A percentile compares a stretch with the other conserved stretches of the same genome.
Evolutionary conservation across 805 yeast genomes (phyloP).

Genomic region (Priceomyces carsonii): DNA sequence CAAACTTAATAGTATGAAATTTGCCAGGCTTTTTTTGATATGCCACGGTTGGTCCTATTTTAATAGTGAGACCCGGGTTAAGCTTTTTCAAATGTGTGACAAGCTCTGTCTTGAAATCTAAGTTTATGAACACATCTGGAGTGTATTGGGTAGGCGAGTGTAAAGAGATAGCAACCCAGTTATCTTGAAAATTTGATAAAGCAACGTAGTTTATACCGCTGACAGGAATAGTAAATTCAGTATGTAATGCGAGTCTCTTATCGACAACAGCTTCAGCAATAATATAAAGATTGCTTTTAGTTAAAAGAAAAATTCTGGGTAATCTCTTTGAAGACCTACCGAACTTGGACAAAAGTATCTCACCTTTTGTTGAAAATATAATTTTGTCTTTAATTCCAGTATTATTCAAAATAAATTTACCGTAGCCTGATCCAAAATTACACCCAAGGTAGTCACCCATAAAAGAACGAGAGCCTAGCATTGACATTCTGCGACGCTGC

Average conservation of each 20-base stretch:
- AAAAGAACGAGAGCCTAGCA: constrained; percentile 83
- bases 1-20: constrained; percentile 74
- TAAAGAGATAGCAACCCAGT: constrained; percentile 80
- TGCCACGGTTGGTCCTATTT: constrained; percentile 68
- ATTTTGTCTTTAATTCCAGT: constrained; percentile 70
- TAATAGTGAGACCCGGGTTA: constrained; percentile 58
- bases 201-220: constrained; percentile 60
- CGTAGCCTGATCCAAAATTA: constrained; percentile 68
- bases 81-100: constrained; percentile 69
- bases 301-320: constrained; percentile 71
- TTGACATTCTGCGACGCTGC: constrained; percentile 85
- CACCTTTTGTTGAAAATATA: constrained; percentile 81
- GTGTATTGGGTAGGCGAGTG: constrained; percentile 46
- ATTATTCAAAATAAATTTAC: constrained; percentile 70
- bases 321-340: constrained; percentile 87
- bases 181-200: constrained; percentile 79
- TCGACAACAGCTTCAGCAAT: constrained; percentile 74
- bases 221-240: constrained; percentile 66
- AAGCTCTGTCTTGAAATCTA: constrained; percentile 87
- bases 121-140: constrained; percentile 80
- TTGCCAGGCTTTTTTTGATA: constrained; percentile 92
- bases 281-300: constrained; percentile 61
- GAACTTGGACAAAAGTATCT: constrained; percentile 78
- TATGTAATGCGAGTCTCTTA: constrained; percentile 50
- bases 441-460: constrained; percentile 94